phyloP scores from a whole-genome alignment of 139 green algal species.

The Closterium sp. region DNA sequence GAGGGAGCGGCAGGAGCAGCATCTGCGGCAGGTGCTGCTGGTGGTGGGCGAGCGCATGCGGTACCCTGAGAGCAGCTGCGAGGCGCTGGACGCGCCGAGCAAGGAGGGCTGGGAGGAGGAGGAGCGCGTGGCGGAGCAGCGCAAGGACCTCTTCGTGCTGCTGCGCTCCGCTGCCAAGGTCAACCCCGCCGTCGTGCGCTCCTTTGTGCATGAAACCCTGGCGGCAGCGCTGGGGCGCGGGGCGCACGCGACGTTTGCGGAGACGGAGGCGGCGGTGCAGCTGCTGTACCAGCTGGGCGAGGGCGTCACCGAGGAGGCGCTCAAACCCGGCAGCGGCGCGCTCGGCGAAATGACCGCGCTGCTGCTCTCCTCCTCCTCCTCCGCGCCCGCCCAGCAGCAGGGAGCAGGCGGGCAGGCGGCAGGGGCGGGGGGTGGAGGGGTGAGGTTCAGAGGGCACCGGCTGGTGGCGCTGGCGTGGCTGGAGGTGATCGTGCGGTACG shows the following conservation, averaged over 20 bases:
- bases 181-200: constrained; percentile 37
- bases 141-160: constrained; percentile 51
- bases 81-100: constrained; percentile 7
- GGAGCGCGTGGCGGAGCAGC: constrained; percentile 47
- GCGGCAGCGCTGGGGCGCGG: background rate
- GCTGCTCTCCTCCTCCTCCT: constrained; percentile 7
- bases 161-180: constrained; percentile 48
- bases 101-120: constrained; percentile 46
- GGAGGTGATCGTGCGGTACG: constrained; percentile 47
- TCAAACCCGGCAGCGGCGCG: constrained; percentile 33
- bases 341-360: constrained; percentile 35
- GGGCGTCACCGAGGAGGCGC: constrained; percentile 32
- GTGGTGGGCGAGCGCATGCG: constrained; percentile 37
- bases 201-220: constrained; percentile 47
- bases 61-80: constrained; percentile 17
- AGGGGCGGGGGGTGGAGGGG: too few relatives aligned
- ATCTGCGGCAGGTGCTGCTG: constrained; percentile 45
- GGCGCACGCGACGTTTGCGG: constrained; percentile 12
- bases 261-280: constrained; percentile 49
- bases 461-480: constrained; percentile 34
- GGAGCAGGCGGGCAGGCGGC: too few relatives aligned
- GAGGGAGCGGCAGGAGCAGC: constrained; percentile 34
- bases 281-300: constrained; percentile 54
- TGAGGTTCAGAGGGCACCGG: constrained; percentile 18
- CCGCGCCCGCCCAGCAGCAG: background rate